phyloP scores from a whole-genome alignment of 2,329 filamentous ascomycete genomes.

The Fusarium graminum region DNA sequence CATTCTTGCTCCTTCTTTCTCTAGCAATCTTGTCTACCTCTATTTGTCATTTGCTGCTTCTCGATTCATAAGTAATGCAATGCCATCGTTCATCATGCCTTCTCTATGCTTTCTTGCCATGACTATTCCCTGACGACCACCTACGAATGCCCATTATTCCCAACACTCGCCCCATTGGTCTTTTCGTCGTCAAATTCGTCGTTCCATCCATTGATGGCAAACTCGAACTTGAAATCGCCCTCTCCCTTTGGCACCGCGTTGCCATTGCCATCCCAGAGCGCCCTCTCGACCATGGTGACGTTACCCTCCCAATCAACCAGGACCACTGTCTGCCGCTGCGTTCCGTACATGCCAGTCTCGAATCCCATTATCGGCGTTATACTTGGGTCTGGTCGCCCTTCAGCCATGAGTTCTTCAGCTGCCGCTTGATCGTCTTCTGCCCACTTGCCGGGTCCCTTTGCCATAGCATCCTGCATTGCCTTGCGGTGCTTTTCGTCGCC shows the following conservation, averaged over 20 bases:
- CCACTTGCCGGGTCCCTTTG: conserved; percentile 55
- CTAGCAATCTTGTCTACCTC: conserved; percentile 8
- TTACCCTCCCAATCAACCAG: conserved; percentile 74
- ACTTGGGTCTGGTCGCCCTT: conserved; percentile 56
- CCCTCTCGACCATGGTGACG: conserved; percentile 70
- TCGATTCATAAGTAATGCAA: background rate
- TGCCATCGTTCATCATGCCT: background rate
- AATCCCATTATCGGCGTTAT: conserved; percentile 57
- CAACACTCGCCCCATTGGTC: conserved; percentile 8
- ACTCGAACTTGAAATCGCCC: conserved; percentile 68
- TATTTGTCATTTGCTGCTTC: conserved; percentile 10
- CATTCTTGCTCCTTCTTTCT: background rate
- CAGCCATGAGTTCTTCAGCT: conserved; percentile 54
- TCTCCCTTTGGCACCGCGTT: conserved; percentile 65
- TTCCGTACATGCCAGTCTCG: conserved; percentile 72
- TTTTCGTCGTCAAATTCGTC: conserved; percentile 33
- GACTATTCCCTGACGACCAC: background rate
- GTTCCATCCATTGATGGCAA: conserved; percentile 68
- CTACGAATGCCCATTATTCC: conserved; percentile 15
- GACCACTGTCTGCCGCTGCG: conserved; percentile 73
- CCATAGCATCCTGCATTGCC: conserved; percentile 60
- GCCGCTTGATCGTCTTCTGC: conserved; percentile 57
- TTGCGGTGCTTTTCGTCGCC: conserved; percentile 62
- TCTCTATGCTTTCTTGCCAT: background rate
- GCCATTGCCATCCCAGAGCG: conserved; percentile 70